Base-by-base conservation (phyloP, 1,284 basidiomycete species). In the Naganishia albida region DNA sequence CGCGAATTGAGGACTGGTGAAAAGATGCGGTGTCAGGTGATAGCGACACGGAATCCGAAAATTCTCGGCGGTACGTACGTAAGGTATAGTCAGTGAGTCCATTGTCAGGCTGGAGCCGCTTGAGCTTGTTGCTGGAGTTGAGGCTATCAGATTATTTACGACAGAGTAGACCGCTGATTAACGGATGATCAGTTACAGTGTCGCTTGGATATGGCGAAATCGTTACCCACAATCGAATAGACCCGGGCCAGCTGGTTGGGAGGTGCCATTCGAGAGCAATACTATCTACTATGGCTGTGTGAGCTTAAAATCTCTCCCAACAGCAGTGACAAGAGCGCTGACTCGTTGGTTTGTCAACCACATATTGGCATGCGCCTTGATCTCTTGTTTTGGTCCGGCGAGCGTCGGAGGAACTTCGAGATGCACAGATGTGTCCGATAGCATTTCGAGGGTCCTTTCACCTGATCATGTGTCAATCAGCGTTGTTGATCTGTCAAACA, bases 261-360 rank as follows among this genome's bases (percentile, higher is more conserved):
- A 1, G 4, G 46, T 4, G 7, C 20, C 34, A 20, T 20, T 40
- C 15, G 56, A 23, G 8, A 60, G 56, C 16, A 60, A 49, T 2
- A 60, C 56, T 18, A 60, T 39, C 56, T 60, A 25, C 15, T 20
- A 20, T 15, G n/a, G 2, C 13, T 18, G 8, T n/a, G n/a, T 44
- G 13, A 38, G 55, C 40, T 44, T 7, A 25, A 16, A 13, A 39
- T 12, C 28, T 34, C n/a, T 23, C 10, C 10, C 13, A 18, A 44
- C 16, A 43, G 25, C 40, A 7, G 18, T 16, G 1, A 25, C 30
- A 20, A 30, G 39, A 34, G 18, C 15, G 43, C 51, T 53, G 8
- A 60, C 56, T 46, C 56, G 56, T 60, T 40, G 15, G 25, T 60
- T 26, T 30, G 56, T 49, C 56, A 60, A 26, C 56, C 56, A 60